Base-by-base conservation (phyloP, 345 rosid species). In the Murraya paniculata region DNA sequence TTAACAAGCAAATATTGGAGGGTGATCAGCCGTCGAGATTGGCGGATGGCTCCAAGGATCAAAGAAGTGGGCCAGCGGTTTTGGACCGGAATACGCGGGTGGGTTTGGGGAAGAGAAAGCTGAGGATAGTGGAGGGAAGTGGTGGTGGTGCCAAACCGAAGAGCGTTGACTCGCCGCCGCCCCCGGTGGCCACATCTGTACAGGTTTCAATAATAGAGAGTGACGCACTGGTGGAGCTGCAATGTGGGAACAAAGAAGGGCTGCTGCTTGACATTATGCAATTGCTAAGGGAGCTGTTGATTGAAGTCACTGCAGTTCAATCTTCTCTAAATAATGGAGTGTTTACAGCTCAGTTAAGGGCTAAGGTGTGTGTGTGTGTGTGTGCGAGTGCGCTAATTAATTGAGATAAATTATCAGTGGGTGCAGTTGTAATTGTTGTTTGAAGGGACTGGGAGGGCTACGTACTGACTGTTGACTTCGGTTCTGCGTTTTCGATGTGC, bases 141-240 rank as follows among this genome's bases (percentile, higher is more conserved):
- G 71, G 80, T 2, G 89, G 88, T 0, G 82, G 48, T 21, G 76
- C 87, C 5, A 91, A 88, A 86, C 78, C 88, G 18, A 90, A 87
- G 84, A 25, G 82, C 22, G 87, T 81, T 77, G 91, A 80, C 56
- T 38, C 78, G 6, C 66, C 78, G 28, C 68, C 80, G 0, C 57
- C 67, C 28, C 74, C 58, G 11, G 60, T 56, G 9, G 87, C 71
- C 60, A 86, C 85, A 0, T 81, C 82, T 11, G 89, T 97, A 27
- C 95, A 97, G 81, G 99, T 97, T 79, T 97, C 99, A 11, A 97
- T 97, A 56, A 97, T 97, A 71, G 99, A 93, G 87, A 84, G 90
- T 27, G 93, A 94, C 53, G 98, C 89, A 18, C 78, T 97, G 84
- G 45, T 97, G 74, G 99, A 97, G 88, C 75, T 97, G 83, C 88